Evolutionary conservation across 768 basidiomycete species (phyloP).

Genomic region (Myochromella boudieri): DNA sequence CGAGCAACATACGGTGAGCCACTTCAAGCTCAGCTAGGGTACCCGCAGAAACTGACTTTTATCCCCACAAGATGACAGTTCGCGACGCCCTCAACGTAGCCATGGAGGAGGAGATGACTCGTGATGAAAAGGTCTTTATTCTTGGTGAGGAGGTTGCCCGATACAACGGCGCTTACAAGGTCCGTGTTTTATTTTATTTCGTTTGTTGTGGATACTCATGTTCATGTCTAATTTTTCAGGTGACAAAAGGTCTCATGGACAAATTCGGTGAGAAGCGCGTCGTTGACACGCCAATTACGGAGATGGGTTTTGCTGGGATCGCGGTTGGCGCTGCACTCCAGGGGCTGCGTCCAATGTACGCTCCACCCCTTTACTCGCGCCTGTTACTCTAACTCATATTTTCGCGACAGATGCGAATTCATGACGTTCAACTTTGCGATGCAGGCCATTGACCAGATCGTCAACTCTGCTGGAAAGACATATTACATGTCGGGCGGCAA

Average conservation of each 20-base stretch:
- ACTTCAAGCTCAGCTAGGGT: constrained; percentile 19
- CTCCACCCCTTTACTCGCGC: constrained; percentile 8
- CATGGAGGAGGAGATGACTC: constrained; percentile 99
- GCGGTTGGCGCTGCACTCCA: constrained; percentile 93
- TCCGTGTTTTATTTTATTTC: constrained; percentile 26
- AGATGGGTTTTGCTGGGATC: constrained; percentile 98
- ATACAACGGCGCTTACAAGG: constrained; percentile 98
- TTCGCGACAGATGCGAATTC: constrained; percentile 82
- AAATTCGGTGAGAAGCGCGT: constrained; percentile 99
- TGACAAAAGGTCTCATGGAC: constrained; percentile 98
- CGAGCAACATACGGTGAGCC: constrained; percentile 43
- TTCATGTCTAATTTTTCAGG: constrained; percentile 44
- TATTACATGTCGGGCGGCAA: constrained; percentile 99
- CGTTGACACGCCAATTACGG: constrained; percentile 95
- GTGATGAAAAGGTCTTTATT: constrained; percentile 93
- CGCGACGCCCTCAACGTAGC: constrained; percentile 97
- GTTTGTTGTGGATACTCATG: neutral
- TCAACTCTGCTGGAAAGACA: constrained; percentile 99
- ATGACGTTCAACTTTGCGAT: constrained; percentile 99
- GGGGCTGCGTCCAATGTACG: constrained; percentile 90
- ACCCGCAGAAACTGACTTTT: too few species aligned
- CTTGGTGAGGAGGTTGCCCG: constrained; percentile 97
- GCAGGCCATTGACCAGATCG: constrained; percentile 99
- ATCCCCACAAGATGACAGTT: constrained; percentile 86
- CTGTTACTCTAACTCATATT: constrained; percentile 14